Percentiles rank a stretch among this genome's conserved stretches.
Evolutionary conservation across 805 yeast species (phyloP).

Genomic region (Trichomonascus vanleenenianus): DNA sequence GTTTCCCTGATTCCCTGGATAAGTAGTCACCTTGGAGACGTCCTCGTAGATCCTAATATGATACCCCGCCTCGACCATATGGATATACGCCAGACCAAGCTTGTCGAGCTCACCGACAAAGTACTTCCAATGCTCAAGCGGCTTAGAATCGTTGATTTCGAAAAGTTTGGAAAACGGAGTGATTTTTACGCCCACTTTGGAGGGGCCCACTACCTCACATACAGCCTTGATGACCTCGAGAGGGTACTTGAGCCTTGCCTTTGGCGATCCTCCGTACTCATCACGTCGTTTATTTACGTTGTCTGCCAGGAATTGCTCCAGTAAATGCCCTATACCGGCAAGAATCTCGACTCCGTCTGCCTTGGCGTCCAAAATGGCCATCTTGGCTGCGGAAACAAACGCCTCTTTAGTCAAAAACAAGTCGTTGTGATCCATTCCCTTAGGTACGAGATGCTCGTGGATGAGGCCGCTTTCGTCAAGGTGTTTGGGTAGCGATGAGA

Average conservation of each 20-base stretch:
- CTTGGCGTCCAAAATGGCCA: constrained; percentile 42
- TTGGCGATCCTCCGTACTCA: constrained; percentile 51
- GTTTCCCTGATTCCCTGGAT: background rate
- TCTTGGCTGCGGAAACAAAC: constrained; percentile 45
- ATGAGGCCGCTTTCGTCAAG: background rate
- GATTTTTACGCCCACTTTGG: constrained; percentile 37
- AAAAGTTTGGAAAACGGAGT: constrained; percentile 17
- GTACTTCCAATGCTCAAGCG: background rate
- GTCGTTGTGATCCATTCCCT: constrained; percentile 36
- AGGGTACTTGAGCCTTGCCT: constrained; percentile 43
- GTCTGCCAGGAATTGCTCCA: constrained; percentile 39
- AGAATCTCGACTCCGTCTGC: constrained; percentile 60
- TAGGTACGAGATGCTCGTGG: constrained; percentile 23
- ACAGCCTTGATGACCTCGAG: constrained; percentile 45
- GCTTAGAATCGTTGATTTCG: constrained; percentile 5
- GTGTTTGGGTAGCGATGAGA: background rate
- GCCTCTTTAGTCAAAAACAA: constrained; percentile 35
- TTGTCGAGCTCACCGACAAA: constrained; percentile 12
- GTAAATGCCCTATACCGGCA: constrained; percentile 52
- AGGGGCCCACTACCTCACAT: constrained; percentile 43
- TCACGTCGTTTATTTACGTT: constrained; percentile 46
- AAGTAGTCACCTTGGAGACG: background rate
- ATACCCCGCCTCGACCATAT: constrained; percentile 23
- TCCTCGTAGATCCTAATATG: background rate
- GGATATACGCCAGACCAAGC: constrained; percentile 29